A percentile compares a stretch with the other conserved stretches of the same genome.
phyloP scores from a whole-genome alignment of 192 early-diverging fungal species.

The Pilobolus umbonatus region DNA sequence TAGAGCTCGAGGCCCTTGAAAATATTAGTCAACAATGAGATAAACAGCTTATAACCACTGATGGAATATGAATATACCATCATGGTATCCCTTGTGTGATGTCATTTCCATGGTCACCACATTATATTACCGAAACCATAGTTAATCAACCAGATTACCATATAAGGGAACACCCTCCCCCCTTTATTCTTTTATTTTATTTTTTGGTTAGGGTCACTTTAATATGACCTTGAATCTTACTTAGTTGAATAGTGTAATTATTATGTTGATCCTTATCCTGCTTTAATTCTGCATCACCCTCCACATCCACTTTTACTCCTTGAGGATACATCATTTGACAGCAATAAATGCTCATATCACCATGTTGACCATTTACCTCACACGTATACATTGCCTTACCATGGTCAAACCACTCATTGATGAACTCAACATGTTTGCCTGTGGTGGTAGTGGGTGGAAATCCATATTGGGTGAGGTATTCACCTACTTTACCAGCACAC shows the following conservation, averaged over 20 bases:
- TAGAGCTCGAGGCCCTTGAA: too few relatives aligned
- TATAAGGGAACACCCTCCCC: not conserved
- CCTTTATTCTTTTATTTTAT: not conserved
- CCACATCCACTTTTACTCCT: conserved; percentile 35
- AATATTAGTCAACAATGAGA: too few relatives aligned
- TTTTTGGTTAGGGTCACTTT: not conserved
- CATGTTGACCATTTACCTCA: conserved; percentile 26
- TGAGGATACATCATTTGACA: conserved; percentile 44
- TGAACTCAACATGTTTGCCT: conserved; percentile 19
- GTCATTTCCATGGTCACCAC: too few relatives aligned
- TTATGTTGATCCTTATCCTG: not conserved
- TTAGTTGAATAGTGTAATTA: not conserved
- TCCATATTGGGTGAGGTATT: conserved; percentile 42
- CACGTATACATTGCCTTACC: conserved; percentile 24
- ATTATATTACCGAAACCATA: too few relatives aligned
- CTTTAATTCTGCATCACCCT: not conserved
- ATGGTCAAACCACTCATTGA: conserved; percentile 37
- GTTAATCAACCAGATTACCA: too few relatives aligned
- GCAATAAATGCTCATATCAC: conserved; percentile 14
- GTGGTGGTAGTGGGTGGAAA: conserved; percentile 38
- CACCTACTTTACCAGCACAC: conserved; percentile 38
- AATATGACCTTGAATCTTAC: not conserved
- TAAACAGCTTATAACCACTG: too few relatives aligned
- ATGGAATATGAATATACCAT: too few relatives aligned
- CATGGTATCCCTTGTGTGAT: too few relatives aligned